A percentile compares a stretch with the other conserved stretches of the same genome.
These are phyloP conservation scores for Phoma sp. DNA, from an alignment of 2,329 filamentous ascomycete species.

Conservation along the genomic window DNA sequence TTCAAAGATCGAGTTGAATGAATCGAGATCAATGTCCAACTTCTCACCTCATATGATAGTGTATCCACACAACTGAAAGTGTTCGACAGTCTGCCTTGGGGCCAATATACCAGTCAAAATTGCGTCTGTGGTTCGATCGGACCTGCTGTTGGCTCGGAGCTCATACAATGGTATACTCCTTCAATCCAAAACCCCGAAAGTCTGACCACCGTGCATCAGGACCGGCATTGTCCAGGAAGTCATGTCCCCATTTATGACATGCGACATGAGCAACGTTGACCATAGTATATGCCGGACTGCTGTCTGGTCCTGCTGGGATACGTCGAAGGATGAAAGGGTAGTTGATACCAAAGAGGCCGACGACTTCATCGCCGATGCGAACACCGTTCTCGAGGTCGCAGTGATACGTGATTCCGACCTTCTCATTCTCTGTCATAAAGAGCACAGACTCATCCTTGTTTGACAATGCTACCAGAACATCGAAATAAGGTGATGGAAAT, in stretches of 20 bases:
- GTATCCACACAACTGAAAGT: no score
- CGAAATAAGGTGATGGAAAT: neutral
- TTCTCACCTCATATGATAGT: no score
- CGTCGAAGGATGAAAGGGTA: constrained; percentile 23
- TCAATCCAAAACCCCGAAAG: neutral
- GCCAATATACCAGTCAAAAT: no score
- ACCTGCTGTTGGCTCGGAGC: no score
- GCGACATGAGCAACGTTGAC: constrained; percentile 17
- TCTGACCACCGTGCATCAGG: neutral
- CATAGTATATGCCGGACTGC: constrained; percentile 6
- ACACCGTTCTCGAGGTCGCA: neutral
- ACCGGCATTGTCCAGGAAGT: neutral
- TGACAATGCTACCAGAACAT: neutral
- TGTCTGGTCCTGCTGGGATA: neutral
- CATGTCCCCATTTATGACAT: constrained; percentile 16
- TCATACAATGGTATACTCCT: neutral
- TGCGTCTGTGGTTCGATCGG: no score
- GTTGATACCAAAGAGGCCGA: constrained; percentile 25
- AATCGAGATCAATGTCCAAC: neutral
- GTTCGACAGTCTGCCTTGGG: no score
- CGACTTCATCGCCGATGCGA: constrained; percentile 14
- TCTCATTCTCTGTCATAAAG: neutral
- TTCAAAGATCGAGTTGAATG: no score
- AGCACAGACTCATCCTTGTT: constrained; percentile 1
- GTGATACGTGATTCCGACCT: constrained; percentile 10